phyloP scores from a whole-genome alignment of 768 basidiomycete species.

The Steccherinum ochraceum region DNA sequence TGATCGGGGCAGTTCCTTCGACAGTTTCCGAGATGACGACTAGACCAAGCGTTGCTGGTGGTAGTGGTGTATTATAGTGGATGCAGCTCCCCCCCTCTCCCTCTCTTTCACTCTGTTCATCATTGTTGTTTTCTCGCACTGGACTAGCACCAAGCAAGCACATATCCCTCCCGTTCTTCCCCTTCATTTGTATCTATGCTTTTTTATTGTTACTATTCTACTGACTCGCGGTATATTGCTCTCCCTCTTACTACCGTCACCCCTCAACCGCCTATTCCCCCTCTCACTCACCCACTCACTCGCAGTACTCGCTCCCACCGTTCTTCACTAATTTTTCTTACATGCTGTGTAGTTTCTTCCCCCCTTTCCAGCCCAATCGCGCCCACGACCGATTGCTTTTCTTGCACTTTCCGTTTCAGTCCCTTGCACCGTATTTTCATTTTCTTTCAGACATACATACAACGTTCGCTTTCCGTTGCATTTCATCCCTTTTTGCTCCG shows the following conservation, averaged over 20 bases:
- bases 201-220: constrained; percentile 13
- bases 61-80: neutral
- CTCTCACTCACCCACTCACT: constrained; percentile 1
- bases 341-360: constrained; percentile 10
- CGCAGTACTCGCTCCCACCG: neutral
- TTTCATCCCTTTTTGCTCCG: neutral
- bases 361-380: constrained; percentile 1
- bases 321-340: constrained; percentile 3
- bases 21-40: constrained; percentile 27
- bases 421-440: neutral
- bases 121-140: neutral
- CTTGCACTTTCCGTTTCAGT: constrained; percentile 1
- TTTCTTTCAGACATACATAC: neutral
- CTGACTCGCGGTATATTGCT: constrained; percentile 9
- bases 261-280: no score
- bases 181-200: constrained; percentile 16
- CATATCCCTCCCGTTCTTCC: neutral
- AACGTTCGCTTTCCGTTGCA: neutral
- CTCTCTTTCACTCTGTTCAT: neutral
- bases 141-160: neutral
- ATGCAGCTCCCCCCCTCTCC: neutral
- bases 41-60: neutral
- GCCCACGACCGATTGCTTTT: constrained; percentile 5
- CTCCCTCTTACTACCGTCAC: constrained; percentile 1
- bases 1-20: constrained; percentile 32